Percentiles rank a stretch among this genome's conserved stretches.
Evolutionary conservation across 805 yeast species (phyloP).

Genomic region (Lipomyces yamadae): DNA sequence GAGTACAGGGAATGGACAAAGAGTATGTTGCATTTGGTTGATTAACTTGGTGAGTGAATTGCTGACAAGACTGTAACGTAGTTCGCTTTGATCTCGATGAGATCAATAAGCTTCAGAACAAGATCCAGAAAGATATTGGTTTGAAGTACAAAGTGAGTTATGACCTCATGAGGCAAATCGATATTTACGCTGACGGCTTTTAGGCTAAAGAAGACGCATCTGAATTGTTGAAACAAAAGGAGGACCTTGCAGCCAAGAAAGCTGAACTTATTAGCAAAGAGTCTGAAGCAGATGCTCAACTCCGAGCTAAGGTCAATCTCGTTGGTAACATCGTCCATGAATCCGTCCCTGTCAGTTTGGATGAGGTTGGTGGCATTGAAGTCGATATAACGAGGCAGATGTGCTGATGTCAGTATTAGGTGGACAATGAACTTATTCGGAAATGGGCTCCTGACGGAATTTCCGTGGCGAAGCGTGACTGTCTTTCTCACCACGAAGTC

Average conservation of each 20-base stretch:
- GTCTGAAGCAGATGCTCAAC: slow-evolving; percentile 74
- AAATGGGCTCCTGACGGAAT: slow-evolving; percentile 85
- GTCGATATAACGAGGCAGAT: no score
- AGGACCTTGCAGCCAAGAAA: slow-evolving; percentile 71
- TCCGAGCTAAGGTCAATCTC: slow-evolving; percentile 80
- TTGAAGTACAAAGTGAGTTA: slow-evolving; percentile 68
- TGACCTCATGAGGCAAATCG: not conserved
- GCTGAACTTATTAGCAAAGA: slow-evolving; percentile 67
- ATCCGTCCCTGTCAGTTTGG: slow-evolving; percentile 81
- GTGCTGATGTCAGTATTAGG: slow-evolving; percentile 44
- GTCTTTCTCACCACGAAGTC: slow-evolving; percentile 92
- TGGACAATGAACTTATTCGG: slow-evolving; percentile 82
- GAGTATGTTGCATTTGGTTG: slow-evolving; percentile 42
- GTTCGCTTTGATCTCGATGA: slow-evolving; percentile 88
- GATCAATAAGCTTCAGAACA: slow-evolving; percentile 83
- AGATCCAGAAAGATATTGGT: slow-evolving; percentile 91
- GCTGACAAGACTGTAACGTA: slow-evolving; percentile 7
- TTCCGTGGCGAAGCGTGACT: slow-evolving; percentile 75
- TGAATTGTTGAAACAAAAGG: slow-evolving; percentile 82
- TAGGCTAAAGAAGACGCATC: slow-evolving; percentile 90
- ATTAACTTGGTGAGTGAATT: not conserved
- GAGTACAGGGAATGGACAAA: slow-evolving; percentile 93
- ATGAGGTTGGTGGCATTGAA: slow-evolving; percentile 56
- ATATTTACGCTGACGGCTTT: not conserved
- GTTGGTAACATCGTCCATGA: slow-evolving; percentile 96